Evolutionary conservation across 495 filamentous ascomycete genomes (phyloP).

Genomic region (Baudoinia panamericana): DNA sequence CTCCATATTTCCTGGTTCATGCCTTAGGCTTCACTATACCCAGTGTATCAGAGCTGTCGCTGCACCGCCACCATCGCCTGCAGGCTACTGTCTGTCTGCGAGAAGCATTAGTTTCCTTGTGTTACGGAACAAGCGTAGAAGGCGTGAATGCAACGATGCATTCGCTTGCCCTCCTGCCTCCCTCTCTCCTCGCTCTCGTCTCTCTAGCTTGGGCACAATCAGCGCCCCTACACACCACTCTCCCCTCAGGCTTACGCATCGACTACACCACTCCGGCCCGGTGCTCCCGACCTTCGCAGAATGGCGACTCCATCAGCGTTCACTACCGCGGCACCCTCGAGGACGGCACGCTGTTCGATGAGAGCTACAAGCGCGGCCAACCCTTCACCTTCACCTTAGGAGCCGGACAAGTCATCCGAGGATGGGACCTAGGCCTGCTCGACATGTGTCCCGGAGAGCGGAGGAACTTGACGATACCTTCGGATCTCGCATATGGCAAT

Average conservation of each 20-base stretch:
- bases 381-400: constrained; percentile 74
- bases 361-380: constrained; percentile 55
- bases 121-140: no score
- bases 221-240: background rate
- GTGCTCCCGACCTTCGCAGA: constrained; percentile 59
- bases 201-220: background rate
- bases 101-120: no score
- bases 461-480: constrained; percentile 82
- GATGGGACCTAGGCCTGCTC: constrained; percentile 81
- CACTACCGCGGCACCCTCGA: constrained; percentile 78
- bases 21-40: no score
- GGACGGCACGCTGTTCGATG: constrained; percentile 43
- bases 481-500: constrained; percentile 71
- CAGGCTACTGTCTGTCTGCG: no score
- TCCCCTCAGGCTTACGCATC: constrained; percentile 48
- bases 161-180: constrained; percentile 5
- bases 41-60: no score
- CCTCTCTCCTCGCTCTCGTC: constrained; percentile 11
- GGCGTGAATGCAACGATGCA: constrained; percentile 4
- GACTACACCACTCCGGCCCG: constrained; percentile 59
- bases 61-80: no score
- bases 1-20: no score
- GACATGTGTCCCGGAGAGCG: constrained; percentile 98
- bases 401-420: constrained; percentile 71
- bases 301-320: constrained; percentile 67